Percentiles rank a stretch among this genome's conserved stretches.
Evolutionary conservation across 1,284 basidiomycete species (phyloP).

Genomic region (Dichomitus squalens): DNA sequence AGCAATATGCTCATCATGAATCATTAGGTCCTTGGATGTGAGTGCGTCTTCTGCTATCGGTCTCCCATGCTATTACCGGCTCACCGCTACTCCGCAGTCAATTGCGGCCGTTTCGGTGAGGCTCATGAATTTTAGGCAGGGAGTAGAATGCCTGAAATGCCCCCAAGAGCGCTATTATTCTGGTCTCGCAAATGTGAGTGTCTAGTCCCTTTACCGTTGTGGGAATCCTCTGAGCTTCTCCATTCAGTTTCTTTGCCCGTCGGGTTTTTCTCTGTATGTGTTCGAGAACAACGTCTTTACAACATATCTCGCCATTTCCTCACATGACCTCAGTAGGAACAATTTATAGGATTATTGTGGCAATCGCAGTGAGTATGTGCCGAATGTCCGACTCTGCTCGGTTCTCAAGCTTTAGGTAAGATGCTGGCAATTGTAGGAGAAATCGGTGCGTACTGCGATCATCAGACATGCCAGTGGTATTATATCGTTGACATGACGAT

Average conservation of each 20-base stretch:
- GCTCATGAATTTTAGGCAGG: not conserved
- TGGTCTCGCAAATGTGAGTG: not conserved
- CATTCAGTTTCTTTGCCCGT: not conserved
- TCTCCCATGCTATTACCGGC: too few relatives aligned
- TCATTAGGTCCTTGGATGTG: not conserved
- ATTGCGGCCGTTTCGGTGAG: not conserved
- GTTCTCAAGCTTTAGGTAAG: not conserved
- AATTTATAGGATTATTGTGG: not conserved
- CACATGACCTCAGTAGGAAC: not conserved
- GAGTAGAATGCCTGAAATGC: not conserved
- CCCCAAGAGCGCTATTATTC: not conserved
- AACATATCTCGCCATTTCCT: too few relatives aligned
- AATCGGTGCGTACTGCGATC: not conserved
- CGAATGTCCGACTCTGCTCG: not conserved
- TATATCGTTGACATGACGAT: not conserved
- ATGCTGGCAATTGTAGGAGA: not conserved
- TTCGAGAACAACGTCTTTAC: too few relatives aligned
- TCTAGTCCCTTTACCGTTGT: not conserved
- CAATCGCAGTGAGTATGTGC: not conserved
- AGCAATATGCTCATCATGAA: not conserved
- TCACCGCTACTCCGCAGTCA: not conserved
- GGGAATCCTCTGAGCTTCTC: not conserved
- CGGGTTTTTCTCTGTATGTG: not conserved
- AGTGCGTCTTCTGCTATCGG: not conserved
- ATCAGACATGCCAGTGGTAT: not conserved